Conservation (phyloP, 441 rosid genomes). For the Kokia cookei region DNA sequence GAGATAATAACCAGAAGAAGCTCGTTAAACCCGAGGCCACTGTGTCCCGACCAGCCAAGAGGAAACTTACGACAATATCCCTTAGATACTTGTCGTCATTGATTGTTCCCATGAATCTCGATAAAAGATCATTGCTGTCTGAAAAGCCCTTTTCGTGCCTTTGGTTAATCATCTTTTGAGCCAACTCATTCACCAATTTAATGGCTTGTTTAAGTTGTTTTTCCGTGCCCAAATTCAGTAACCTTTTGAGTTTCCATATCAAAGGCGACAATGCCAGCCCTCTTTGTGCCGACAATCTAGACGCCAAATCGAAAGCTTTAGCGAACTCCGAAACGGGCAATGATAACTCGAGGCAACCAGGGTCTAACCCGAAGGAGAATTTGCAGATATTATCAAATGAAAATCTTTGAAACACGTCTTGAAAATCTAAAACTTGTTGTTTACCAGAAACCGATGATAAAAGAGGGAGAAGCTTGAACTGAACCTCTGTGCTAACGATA, state of each 20-base stretch:
- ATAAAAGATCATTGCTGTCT: slow-evolving; percentile 32
- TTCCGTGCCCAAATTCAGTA: slow-evolving; percentile 43
- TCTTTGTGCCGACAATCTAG: slow-evolving; percentile 55
- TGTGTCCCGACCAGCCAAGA: slow-evolving; percentile 65
- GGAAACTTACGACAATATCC: slow-evolving; percentile 48
- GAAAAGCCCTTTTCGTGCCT: slow-evolving; percentile 29
- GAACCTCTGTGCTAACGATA: slow-evolving; percentile 32
- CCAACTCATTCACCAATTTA: slow-evolving; percentile 32
- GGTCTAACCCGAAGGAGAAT: slow-evolving; percentile 50
- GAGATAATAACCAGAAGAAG: slow-evolving; percentile 47
- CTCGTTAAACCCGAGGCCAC: slow-evolving; percentile 50
- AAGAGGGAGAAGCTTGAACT: slow-evolving; percentile 34
- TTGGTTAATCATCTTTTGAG: slow-evolving; percentile 28
- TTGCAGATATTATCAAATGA: slow-evolving; percentile 45
- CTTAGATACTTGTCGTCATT: slow-evolving; percentile 42
- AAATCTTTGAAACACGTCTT: slow-evolving; percentile 30
- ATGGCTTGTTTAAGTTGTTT: slow-evolving; percentile 38
- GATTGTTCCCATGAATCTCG: slow-evolving; percentile 46
- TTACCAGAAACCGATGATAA: slow-evolving; percentile 9
- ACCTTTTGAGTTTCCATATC: slow-evolving; percentile 52
- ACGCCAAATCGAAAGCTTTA: slow-evolving; percentile 45
- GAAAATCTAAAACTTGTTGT: not conserved
- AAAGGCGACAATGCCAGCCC: slow-evolving; percentile 43
- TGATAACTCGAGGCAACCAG: slow-evolving; percentile 40
- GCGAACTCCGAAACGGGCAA: slow-evolving; percentile 42